A percentile compares a stretch with the other conserved stretches of the same genome.
Conservation (phyloP, 164 flowering plant species). For the Taxillus chinensis region DNA sequence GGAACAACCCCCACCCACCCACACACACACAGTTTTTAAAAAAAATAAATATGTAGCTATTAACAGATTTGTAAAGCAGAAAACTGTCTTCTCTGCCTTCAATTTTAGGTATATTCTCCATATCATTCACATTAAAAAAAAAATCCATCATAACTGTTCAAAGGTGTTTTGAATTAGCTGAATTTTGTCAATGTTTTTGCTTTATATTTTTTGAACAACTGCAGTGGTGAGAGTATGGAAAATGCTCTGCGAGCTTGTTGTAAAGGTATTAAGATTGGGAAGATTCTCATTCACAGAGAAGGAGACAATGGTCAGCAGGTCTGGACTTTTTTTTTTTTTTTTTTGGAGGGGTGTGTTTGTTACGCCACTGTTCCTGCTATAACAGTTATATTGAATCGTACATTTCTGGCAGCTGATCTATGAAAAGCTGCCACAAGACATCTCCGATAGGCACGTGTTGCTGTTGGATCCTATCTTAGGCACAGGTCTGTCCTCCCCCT, state of each 20-base stretch:
- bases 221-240: conserved; percentile 99
- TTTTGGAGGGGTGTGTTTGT: not conserved
- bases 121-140: too few species aligned
- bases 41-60: too few species aligned
- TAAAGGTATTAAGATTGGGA: conserved; percentile 96
- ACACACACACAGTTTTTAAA: too few species aligned
- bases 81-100: too few species aligned
- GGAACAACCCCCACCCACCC: too few species aligned
- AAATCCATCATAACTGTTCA: too few species aligned
- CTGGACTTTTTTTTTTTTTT: not conserved
- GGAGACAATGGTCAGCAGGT: conserved; percentile 99
- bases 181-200: not conserved
- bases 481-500: conserved; percentile 47
- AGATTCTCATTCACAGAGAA: conserved; percentile 90
- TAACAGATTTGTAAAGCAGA: too few species aligned
- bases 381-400: conserved; percentile 3
- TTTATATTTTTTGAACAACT: not conserved
- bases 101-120: too few species aligned
- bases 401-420: conserved; percentile 64
- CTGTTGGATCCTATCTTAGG: conserved; percentile 93
- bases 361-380: too few species aligned
- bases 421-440: conserved; percentile 83
- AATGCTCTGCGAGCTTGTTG: conserved; percentile 97
- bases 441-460: conserved; percentile 92
- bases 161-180: too few species aligned